These are phyloP conservation scores for Berberis thunbergii DNA, from an alignment of 164 flowering plant genomes.

Conservation along the genomic window DNA sequence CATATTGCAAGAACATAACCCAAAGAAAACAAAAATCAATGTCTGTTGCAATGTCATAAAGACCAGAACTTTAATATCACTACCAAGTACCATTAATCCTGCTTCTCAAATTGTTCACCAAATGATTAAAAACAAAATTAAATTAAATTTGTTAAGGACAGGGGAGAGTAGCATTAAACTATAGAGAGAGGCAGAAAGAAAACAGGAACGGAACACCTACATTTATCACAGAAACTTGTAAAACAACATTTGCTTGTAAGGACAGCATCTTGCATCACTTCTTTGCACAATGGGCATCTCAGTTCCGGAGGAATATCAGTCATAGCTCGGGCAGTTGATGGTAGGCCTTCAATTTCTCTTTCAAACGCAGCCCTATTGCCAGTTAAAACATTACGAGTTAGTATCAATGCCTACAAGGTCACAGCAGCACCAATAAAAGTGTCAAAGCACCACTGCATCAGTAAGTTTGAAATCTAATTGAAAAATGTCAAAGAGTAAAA, in stretches of 20 bases:
- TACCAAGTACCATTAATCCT: too few relatives aligned
- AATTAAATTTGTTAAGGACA: too few relatives aligned
- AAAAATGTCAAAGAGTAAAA: not conserved
- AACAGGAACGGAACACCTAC: constrained; percentile 29
- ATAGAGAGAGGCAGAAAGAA: not conserved
- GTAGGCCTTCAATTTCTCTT: constrained; percentile 88
- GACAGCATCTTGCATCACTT: constrained; percentile 98
- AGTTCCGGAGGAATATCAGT: constrained; percentile 92
- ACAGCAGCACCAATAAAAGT: not conserved
- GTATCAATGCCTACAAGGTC: not conserved
- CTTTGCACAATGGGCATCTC: constrained; percentile 84
- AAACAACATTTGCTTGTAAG: constrained; percentile 97
- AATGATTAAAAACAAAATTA: too few relatives aligned
- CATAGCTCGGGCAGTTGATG: constrained; percentile 53
- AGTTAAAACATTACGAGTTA: not conserved
- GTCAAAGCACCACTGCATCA: too few relatives aligned
- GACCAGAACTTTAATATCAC: too few relatives aligned
- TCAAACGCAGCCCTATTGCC: constrained; percentile 86
- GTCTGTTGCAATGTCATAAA: too few relatives aligned
- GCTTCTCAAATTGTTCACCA: too few relatives aligned
- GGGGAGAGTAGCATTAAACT: too few relatives aligned
- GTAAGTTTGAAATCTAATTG: too few relatives aligned
- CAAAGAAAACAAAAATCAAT: too few relatives aligned
- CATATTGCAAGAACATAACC: too few relatives aligned
- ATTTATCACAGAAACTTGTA: constrained; percentile 87